Conservation (phyloP, 768 basidiomycete species). For the Suillus luteus region DNA sequence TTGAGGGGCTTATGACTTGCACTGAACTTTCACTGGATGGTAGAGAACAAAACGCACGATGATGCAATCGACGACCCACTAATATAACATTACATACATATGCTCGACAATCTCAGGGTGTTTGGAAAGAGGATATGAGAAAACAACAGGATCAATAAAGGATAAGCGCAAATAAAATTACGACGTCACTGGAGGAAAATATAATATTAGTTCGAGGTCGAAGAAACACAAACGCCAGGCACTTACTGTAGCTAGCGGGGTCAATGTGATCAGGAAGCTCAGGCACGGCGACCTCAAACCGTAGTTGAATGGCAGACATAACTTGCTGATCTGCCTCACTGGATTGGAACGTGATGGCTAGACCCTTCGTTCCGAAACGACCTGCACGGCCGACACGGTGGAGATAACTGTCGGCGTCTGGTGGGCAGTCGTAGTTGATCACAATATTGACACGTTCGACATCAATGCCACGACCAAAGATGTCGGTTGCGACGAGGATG, state of each 20-base stretch:
- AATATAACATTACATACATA: slow-evolving; percentile 28
- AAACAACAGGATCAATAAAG: slow-evolving; percentile 14
- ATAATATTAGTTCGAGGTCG: slow-evolving; percentile 4
- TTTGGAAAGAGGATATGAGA: slow-evolving; percentile 4
- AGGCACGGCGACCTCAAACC: slow-evolving; percentile 97
- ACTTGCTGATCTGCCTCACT: slow-evolving; percentile 93
- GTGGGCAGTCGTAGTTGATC: slow-evolving; percentile 97
- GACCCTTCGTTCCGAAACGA: slow-evolving; percentile 98
- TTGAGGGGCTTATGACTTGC: background rate
- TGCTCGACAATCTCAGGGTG: slow-evolving; percentile 12
- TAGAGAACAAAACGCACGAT: slow-evolving; percentile 6
- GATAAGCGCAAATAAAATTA: slow-evolving; percentile 33
- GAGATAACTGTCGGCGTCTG: slow-evolving; percentile 97
- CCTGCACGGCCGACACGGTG: slow-evolving; percentile 99
- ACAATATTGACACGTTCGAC: slow-evolving; percentile 99
- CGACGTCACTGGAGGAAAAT: slow-evolving; percentile 40
- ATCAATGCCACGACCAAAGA: slow-evolving; percentile 99
- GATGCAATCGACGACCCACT: slow-evolving; percentile 11
- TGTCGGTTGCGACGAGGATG: slow-evolving; percentile 98
- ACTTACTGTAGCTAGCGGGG: slow-evolving; percentile 93
- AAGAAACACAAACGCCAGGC: background rate
- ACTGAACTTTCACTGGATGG: background rate
- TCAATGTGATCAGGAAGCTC: slow-evolving; percentile 94
- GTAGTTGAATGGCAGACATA: slow-evolving; percentile 89
- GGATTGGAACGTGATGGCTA: slow-evolving; percentile 95